These are phyloP conservation scores for Coemansia sp. DNA, from an alignment of 192 early-diverging fungal genomes.

Conservation along the genomic window DNA sequence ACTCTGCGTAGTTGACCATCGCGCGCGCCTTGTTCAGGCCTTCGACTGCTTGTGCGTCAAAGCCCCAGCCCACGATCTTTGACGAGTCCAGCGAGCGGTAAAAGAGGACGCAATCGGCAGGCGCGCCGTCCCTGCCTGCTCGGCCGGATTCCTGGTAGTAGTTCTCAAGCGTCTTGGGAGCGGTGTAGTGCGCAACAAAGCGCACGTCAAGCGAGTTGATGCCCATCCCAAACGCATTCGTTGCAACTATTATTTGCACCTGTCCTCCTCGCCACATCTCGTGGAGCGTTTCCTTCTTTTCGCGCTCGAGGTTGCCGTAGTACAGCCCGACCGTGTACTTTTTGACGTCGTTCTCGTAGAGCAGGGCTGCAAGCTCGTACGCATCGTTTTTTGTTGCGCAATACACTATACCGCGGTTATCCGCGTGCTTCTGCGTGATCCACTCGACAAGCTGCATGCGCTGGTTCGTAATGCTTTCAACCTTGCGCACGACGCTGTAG, in stretches of 20 bases:
- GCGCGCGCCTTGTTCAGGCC: constrained; percentile 61
- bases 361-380: constrained; percentile 54
- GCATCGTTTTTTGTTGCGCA: constrained; percentile 68
- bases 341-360: constrained; percentile 54
- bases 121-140: constrained; percentile 69
- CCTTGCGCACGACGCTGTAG: constrained; percentile 62
- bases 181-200: constrained; percentile 55
- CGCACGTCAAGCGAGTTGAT: constrained; percentile 56
- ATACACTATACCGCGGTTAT: constrained; percentile 66
- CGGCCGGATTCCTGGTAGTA: constrained; percentile 79
- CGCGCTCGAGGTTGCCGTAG: constrained; percentile 64
- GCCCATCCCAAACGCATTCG: constrained; percentile 59
- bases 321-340: constrained; percentile 59
- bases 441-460: constrained; percentile 58
- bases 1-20: constrained; percentile 67
- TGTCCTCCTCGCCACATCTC: constrained; percentile 37
- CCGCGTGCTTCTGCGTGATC: constrained; percentile 56
- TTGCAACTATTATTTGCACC: constrained; percentile 53
- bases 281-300: constrained; percentile 43
- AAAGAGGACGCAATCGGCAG: constrained; percentile 67
- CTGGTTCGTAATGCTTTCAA: constrained; percentile 36
- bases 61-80: constrained; percentile 60
- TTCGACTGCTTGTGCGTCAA: constrained; percentile 57
- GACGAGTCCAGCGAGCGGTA: constrained; percentile 68
- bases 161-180: constrained; percentile 56